phyloP scores from a whole-genome alignment of 352 stramenopile species.

The Phytophthora crassamura region DNA sequence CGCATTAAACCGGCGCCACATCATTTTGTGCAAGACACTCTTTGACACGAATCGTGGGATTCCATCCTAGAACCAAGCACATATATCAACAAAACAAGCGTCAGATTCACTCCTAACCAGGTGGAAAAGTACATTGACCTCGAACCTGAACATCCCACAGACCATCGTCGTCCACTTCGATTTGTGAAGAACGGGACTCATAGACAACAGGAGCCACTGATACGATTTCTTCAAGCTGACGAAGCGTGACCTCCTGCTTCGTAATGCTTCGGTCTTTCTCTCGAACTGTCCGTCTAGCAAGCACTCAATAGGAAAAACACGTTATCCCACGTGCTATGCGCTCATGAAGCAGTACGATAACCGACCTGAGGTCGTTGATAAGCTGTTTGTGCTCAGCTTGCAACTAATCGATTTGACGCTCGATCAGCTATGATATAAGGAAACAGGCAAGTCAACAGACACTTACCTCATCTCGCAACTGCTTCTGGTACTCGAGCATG shows the following conservation, averaged over 20 bases:
- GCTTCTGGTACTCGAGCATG: conserved; percentile 49
- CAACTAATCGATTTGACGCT: conserved; percentile 23
- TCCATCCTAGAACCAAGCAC: conserved; percentile 48
- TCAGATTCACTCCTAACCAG: background rate
- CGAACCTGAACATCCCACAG: conserved; percentile 70
- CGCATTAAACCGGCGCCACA: conserved; percentile 75
- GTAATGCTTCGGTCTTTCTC: conserved; percentile 62
- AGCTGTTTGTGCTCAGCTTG: conserved; percentile 57
- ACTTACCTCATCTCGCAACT: conserved; percentile 50
- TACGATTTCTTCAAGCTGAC: conserved; percentile 47
- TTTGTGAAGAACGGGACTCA: conserved; percentile 49
- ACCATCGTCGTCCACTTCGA: conserved; percentile 73
- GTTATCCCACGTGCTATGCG: too few relatives aligned
- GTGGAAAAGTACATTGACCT: background rate
- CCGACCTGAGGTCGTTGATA: conserved; percentile 66
- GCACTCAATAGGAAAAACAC: background rate
- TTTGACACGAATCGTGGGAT: conserved; percentile 71
- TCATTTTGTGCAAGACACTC: conserved; percentile 45
- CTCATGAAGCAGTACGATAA: too few relatives aligned
- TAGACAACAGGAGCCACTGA: conserved; percentile 15
- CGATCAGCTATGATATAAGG: background rate
- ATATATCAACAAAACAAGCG: too few relatives aligned
- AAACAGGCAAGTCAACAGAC: background rate
- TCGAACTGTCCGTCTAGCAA: conserved; percentile 40
- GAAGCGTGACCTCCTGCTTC: conserved; percentile 54